phyloP scores from a whole-genome alignment of 225 moss, liverwort and hornwort species.

The Pleurozium schreberi region DNA sequence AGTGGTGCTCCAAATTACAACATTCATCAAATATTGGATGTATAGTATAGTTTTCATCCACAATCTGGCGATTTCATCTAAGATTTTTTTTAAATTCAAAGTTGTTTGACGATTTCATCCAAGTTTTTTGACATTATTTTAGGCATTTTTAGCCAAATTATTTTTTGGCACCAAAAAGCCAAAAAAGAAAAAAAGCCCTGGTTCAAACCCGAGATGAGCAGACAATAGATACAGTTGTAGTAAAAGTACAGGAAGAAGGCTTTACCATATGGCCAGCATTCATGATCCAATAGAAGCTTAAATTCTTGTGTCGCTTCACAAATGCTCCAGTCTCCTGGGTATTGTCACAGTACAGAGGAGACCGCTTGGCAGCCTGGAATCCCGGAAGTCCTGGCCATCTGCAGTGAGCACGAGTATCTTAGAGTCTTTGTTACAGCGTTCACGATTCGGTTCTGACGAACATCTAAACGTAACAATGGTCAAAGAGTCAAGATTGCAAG shows the following conservation, averaged over 20 bases:
- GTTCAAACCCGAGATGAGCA: not conserved
- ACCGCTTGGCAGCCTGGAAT: conserved; percentile 53
- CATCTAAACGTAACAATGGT: not conserved
- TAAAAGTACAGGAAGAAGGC: not conserved
- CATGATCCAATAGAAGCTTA: conserved; percentile 91
- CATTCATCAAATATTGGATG: too few relatives aligned
- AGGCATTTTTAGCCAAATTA: too few relatives aligned
- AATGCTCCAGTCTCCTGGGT: conserved; percentile 52
- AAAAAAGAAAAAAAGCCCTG: too few relatives aligned
- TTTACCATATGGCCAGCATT: conserved; percentile 94
- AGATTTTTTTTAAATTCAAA: too few relatives aligned
- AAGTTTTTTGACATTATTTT: too few relatives aligned
- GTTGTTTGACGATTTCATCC: too few relatives aligned
- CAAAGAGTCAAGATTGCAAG: not conserved
- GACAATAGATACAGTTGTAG: not conserved
- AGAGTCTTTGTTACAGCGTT: not conserved
- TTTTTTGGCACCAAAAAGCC: too few relatives aligned
- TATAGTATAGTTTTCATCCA: too few relatives aligned
- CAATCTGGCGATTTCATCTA: too few relatives aligned
- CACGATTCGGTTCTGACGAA: not conserved
- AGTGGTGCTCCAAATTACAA: too few relatives aligned
- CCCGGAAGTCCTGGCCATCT: conserved; percentile 64
- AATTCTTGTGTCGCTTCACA: conserved; percentile 57
- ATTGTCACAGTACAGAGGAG: conserved; percentile 47
- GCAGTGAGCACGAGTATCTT: not conserved